Evolutionary conservation across 2,329 filamentous ascomycete genomes (phyloP).

Genomic region (Colletotrichum euphorbiae): DNA sequence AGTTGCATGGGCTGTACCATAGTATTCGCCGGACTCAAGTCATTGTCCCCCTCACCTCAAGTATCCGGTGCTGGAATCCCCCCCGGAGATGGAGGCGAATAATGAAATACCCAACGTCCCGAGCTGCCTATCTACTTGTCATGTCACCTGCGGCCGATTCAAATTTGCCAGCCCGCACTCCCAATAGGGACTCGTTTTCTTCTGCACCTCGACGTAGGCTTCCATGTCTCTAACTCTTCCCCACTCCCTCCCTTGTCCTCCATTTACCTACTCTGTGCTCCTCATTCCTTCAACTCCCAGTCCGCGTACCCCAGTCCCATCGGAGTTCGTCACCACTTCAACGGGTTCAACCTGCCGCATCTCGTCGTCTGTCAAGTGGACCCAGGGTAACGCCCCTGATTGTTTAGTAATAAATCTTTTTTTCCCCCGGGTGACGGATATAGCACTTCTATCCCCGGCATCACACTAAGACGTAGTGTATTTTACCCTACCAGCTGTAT

Average conservation of each 20-base stretch:
- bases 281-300: neutral
- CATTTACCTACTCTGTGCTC: neutral
- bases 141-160: constrained; percentile 24
- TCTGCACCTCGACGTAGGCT: neutral
- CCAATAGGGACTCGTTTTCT: neutral
- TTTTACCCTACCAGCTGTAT: constrained; percentile 1
- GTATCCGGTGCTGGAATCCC: constrained; percentile 11
- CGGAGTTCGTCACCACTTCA: constrained; percentile 11
- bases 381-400: constrained; percentile 8
- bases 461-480: neutral
- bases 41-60: constrained; percentile 11
- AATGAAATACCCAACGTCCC: constrained; percentile 22
- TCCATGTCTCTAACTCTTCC: constrained; percentile 12
- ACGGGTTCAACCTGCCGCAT: neutral
- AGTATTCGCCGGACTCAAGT: neutral
- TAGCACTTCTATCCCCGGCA: constrained; percentile 7
- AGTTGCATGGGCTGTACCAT: neutral
- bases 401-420: constrained; percentile 6
- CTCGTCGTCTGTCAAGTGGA: constrained; percentile 16
- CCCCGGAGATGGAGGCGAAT: constrained; percentile 11
- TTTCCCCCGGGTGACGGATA: constrained; percentile 18
- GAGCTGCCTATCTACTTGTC: constrained; percentile 23
- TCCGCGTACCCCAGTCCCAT: neutral
- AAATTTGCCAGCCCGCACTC: constrained; percentile 14
- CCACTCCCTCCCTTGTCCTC: neutral